Evolutionary conservation across 495 filamentous ascomycete genomes (phyloP).

Genomic region (Penicillium canescens): DNA sequence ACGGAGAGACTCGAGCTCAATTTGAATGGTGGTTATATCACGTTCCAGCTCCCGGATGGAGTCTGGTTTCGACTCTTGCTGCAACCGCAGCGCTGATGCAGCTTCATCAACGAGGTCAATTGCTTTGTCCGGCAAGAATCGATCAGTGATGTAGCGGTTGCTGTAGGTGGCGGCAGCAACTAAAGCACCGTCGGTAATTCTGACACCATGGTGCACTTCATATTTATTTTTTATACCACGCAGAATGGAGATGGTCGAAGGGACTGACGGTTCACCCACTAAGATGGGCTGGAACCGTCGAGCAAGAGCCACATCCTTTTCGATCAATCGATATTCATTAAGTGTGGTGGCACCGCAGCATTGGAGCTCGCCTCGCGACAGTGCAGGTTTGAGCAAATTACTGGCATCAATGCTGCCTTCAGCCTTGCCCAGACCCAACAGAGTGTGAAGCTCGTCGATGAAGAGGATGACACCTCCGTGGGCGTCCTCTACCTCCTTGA

Average conservation of each 20-base stretch:
- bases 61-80: conserved; percentile 97
- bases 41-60: conserved; percentile 88
- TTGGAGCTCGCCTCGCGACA: conserved; percentile 89
- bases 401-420: conserved; percentile 96
- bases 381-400: conserved; percentile 91
- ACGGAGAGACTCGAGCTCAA: conserved; percentile 91
- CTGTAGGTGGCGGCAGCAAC: conserved; percentile 90
- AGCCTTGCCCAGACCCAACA: conserved; percentile 90
- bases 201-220: conserved; percentile 89
- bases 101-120: conserved; percentile 98
- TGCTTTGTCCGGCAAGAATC: conserved; percentile 93
- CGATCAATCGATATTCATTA: conserved; percentile 87
- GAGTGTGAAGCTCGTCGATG: conserved; percentile 90
- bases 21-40: conserved; percentile 95
- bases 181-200: conserved; percentile 89
- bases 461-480: conserved; percentile 90
- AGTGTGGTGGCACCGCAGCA: conserved; percentile 94
- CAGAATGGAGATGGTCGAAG: conserved; percentile 92
- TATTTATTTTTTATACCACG: conserved; percentile 96
- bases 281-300: conserved; percentile 91
- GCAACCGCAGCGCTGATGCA: conserved; percentile 82
- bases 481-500: conserved; percentile 88
- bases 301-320: conserved; percentile 94
- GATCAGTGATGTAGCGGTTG: conserved; percentile 95
- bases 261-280: conserved; percentile 84